Conservation (phyloP, 2,329 filamentous ascomycete genomes). For the Lasiodiplodia hormozganensis region DNA sequence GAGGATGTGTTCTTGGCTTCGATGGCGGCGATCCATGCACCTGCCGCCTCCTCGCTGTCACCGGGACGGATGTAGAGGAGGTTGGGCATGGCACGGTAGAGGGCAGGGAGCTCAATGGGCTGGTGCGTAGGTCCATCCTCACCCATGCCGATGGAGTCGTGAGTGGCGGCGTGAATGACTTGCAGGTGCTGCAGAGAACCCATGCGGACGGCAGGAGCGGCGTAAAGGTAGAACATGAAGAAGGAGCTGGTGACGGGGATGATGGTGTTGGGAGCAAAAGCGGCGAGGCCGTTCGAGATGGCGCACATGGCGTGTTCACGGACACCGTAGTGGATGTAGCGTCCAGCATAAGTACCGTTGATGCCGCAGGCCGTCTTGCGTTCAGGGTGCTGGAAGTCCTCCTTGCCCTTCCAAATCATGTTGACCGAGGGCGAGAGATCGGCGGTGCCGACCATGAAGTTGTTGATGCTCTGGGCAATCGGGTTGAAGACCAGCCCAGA, state of each 20-base stretch:
- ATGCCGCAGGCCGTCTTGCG: conserved; percentile 53
- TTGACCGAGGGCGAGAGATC: conserved; percentile 62
- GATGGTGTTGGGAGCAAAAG: conserved; percentile 58
- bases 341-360: conserved; percentile 62
- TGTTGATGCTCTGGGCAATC: conserved; percentile 80
- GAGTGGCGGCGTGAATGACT: conserved; percentile 66
- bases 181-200: conserved; percentile 63
- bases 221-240: conserved; percentile 69
- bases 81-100: conserved; percentile 70
- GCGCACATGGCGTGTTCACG: conserved; percentile 48
- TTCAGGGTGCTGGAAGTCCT: conserved; percentile 57
- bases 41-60: conserved; percentile 64
- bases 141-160: conserved; percentile 66
- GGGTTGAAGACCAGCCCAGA: conserved; percentile 61
- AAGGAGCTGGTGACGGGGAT: conserved; percentile 66
- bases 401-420: conserved; percentile 62
- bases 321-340: conserved; percentile 55
- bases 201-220: conserved; percentile 67
- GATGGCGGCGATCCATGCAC: conserved; percentile 61
- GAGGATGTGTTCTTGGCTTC: conserved; percentile 51
- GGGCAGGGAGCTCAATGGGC: conserved; percentile 62
- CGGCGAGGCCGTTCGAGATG: conserved; percentile 63
- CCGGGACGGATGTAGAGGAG: conserved; percentile 66
- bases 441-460: conserved; percentile 78
- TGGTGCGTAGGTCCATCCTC: conserved; percentile 70